Evolutionary conservation across 2,329 filamentous ascomycete genomes (phyloP), one percentile per base, ranked within the genome.

Genomic region (Claviceps capensis): DNA sequence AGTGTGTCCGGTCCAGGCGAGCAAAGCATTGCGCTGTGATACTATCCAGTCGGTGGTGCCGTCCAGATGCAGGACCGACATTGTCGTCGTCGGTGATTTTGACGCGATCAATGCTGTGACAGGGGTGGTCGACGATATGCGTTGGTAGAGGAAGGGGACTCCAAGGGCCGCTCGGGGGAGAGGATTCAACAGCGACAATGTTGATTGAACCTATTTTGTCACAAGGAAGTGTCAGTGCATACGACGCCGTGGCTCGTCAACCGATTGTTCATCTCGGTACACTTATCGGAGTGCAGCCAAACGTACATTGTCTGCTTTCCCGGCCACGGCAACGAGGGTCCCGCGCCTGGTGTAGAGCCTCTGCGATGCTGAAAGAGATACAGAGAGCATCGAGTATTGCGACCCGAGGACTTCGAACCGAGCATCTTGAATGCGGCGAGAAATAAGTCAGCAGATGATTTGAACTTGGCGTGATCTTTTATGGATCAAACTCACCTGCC

Each of bases 1-100:
- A 1, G 88, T 89, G 65, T 95, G 87, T 30, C 93, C 93, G 0
- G 91, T 95, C 93, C 93, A 98, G 51, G 93, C 93, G n/a, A 97
- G 75, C 50, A 98, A 75, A 1, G 89, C 89, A 58, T 87, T 85
- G 56, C 88, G 79, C 65, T 97, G 90, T 6, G 88, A 79, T 8
- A 98, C 74, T 74, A 95, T 87, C 91, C 93, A 98, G 70, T 98
- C 93, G 53, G 89, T 83, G 4, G 89, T 88, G 53, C 93, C 93
- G 71, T 98, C 89, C 49, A 98, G 79, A 64, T 91, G 86, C 26
- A 98, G 77, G 7, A 95, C 81, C 13, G 86, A 83, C 60, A 98
- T 90, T 5, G 89, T 90, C 1, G 90, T 93, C 50, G 85, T 82
- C 4, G 88, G 82, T 5, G 88, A 88, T 65, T 89, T 93, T 23